phyloP scores from a whole-genome alignment of 1,139 yeast genomes.

The Debaryomyces fabryi region DNA sequence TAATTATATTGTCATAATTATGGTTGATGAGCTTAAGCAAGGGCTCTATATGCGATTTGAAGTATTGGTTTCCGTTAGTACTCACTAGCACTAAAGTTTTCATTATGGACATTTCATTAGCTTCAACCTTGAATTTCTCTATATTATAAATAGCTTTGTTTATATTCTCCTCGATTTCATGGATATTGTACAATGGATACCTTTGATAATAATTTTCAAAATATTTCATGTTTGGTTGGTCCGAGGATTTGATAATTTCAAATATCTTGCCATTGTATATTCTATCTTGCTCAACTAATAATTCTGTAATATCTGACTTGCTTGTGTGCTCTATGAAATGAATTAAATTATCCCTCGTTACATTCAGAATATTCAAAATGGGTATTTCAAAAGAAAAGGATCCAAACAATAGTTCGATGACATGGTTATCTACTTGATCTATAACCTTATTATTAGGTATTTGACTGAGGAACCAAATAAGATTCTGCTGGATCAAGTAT shows the following conservation, averaged over 20 bases:
- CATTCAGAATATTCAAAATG: constrained; percentile 1
- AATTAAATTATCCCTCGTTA: constrained; percentile 1
- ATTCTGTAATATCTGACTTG: background rate
- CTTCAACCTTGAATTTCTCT: background rate
- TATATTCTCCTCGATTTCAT: background rate
- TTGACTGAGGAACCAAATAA: background rate
- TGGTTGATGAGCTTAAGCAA: constrained; percentile 5
- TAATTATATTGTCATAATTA: constrained; percentile 3
- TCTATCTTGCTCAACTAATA: background rate
- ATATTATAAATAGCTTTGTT: background rate
- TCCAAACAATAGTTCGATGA: background rate
- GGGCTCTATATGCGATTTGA: constrained; percentile 3
- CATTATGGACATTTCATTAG: background rate
- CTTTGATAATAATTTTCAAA: constrained; percentile 4
- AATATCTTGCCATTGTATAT: constrained; percentile 1
- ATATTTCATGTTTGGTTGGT: background rate
- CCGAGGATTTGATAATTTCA: background rate
- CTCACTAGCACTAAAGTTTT: constrained; percentile 8
- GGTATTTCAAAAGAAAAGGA: background rate
- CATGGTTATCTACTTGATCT: background rate
- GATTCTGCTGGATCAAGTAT: constrained; percentile 1
- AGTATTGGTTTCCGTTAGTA: constrained; percentile 6
- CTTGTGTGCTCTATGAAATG: background rate
- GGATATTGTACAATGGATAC: background rate
- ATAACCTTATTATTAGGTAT: background rate